These are phyloP conservation scores for Solanum ossicruentum DNA, from an alignment of 257 asterid genomes.

Conservation along the genomic window DNA sequence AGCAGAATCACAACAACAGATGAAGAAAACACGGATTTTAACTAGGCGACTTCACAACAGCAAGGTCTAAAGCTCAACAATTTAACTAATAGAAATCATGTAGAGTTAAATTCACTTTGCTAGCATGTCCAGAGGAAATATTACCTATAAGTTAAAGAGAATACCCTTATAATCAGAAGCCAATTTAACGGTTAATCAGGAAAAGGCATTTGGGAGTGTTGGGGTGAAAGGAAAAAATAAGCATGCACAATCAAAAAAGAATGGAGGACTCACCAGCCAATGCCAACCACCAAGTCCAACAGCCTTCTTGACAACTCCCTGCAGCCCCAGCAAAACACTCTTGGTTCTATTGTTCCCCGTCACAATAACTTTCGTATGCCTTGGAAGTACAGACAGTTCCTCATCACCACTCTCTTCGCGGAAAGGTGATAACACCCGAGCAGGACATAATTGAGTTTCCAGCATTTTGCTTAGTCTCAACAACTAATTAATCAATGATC, in stretches of 20 bases:
- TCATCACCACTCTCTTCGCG: conserved; percentile 89
- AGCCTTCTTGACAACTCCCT: conserved; percentile 97
- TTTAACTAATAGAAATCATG: background rate
- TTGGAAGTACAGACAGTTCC: conserved; percentile 84
- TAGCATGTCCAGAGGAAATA: background rate
- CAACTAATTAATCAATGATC: background rate
- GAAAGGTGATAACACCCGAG: conserved; percentile 60
- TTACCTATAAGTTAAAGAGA: background rate
- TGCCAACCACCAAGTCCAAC: conserved; percentile 99
- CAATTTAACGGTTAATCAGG: background rate
- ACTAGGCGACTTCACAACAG: background rate
- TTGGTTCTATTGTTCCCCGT: conserved; percentile 94
- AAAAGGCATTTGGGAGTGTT: background rate
- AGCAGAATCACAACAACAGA: background rate
- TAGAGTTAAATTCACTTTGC: background rate
- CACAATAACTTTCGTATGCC: conserved; percentile 93
- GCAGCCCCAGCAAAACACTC: conserved; percentile 90
- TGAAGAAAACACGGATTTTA: background rate
- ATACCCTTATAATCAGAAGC: background rate
- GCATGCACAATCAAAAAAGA: background rate
- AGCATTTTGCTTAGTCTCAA: conserved; percentile 27
- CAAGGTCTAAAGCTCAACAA: background rate
- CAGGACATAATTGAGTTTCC: conserved; percentile 52
- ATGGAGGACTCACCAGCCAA: conserved; percentile 67
- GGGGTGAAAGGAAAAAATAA: background rate